Base-by-base conservation (phyloP, 495 filamentous ascomycete genomes). In the Xylaria sp. region DNA sequence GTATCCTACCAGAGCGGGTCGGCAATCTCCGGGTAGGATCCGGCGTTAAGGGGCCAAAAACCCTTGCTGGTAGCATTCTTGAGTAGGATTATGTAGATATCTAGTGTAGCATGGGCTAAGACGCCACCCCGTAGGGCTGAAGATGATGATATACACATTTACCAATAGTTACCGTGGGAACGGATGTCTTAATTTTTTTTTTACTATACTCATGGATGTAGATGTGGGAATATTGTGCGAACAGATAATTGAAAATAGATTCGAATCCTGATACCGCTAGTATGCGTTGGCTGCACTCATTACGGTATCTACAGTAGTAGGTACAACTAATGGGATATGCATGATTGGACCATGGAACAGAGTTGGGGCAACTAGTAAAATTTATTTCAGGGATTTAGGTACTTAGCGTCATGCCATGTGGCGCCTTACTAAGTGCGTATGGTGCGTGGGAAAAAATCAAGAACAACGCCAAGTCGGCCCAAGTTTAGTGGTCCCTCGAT, bases 11-110 rank as follows among this genome's bases (percentile, higher is more conserved):
- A 58, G 26, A 31, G 61, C 61, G 41, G 26, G 24, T 31, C 61
- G 61, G 61, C 40, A 64, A 64, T 64, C 61, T 64, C 61, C 61
- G 61, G 31, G 61, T 26, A 15, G 17, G 11, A 12, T 14, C 35
- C 35, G n/a, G n/a, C 26, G 53, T 58, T 29, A 9, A 24, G 2
- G 19, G 46, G 40, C 48, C n/a, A 52, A 26, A 50, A 52, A 21
- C 48, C 48, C 48, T 48, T 48, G 44, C 5, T 6, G 44, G 43
- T 19, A 46, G n/a, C n/a, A n/a, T n/a, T n/a, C n/a, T n/a, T n/a
- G n/a, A n/a, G n/a, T n/a, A n/a, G n/a, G n/a, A n/a, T n/a, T n/a
- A n/a, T n/a, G n/a, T n/a, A n/a, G n/a, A n/a, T n/a, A n/a, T n/a
- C n/a, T n/a, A n/a, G n/a, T n/a, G n/a, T n/a, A n/a, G n/a, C n/a